A percentile compares a stretch with the other conserved stretches of the same genome.
Conservation (phyloP, 108 stramenopile genomes). For the Nannochloropsis oceanica region DNA sequence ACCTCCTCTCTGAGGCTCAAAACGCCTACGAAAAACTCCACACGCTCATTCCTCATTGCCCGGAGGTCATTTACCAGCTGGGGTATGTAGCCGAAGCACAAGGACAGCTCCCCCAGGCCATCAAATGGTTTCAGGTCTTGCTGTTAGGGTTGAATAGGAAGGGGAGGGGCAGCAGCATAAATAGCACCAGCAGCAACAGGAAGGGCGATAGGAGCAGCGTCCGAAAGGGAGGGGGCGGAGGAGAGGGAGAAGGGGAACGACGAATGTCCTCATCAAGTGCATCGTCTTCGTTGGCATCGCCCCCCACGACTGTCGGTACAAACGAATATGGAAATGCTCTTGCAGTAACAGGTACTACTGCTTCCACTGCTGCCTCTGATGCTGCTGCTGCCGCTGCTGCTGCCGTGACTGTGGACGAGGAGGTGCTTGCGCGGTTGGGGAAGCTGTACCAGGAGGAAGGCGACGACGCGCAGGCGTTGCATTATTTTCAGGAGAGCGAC, state of each 20-base stretch:
- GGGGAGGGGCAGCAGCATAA: not conserved
- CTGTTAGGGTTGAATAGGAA: not conserved
- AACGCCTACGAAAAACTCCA: constrained; percentile 72
- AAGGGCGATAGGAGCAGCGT: not conserved
- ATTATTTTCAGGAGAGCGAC: constrained; percentile 53
- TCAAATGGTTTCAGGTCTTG: constrained; percentile 33
- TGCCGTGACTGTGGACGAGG: not conserved
- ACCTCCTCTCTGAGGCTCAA: constrained; percentile 46
- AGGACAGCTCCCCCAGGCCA: constrained; percentile 31
- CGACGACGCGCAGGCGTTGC: constrained; percentile 53
- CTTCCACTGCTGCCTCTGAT: constrained; percentile 23
- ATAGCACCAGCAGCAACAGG: not conserved
- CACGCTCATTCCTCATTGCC: constrained; percentile 56
- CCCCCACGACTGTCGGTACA: not conserved
- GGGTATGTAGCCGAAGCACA: constrained; percentile 55
- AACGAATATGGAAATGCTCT: not conserved
- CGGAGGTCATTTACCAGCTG: constrained; percentile 67
- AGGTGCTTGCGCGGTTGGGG: not conserved
- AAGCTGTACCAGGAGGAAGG: not conserved
- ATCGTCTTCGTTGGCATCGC: not conserved
- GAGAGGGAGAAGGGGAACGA: not conserved
- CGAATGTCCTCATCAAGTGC: not conserved
- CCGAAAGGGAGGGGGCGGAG: too few relatives aligned
- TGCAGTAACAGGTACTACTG: not conserved
- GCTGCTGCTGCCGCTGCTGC: not conserved